These are phyloP conservation scores for Boechera divaricarpa DNA, from an alignment of 345 rosid species.

Conservation along the genomic window DNA sequence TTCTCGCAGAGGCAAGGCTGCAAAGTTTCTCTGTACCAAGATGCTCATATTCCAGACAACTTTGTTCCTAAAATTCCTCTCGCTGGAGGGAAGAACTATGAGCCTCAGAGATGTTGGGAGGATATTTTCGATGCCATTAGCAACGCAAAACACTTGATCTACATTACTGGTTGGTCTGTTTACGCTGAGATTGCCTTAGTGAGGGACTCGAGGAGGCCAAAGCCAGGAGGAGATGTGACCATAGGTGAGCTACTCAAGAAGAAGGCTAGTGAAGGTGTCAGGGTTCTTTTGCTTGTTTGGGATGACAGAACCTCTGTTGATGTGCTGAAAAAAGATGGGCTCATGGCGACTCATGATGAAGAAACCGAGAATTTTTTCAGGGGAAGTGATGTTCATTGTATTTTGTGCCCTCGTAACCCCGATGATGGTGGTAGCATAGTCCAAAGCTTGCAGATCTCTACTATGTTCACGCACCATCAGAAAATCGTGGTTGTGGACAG, in stretches of 20 bases:
- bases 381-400: constrained; percentile 80
- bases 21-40: constrained; percentile 91
- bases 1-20: constrained; percentile 89
- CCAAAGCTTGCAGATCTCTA: constrained; percentile 76
- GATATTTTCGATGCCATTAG: constrained; percentile 89
- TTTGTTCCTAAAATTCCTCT: constrained; percentile 90
- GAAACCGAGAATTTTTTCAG: constrained; percentile 76
- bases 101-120: constrained; percentile 99
- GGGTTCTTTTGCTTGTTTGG: constrained; percentile 93
- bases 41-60: constrained; percentile 90
- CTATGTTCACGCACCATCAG: constrained; percentile 99
- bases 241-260: constrained; percentile 92
- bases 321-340: constrained; percentile 84
- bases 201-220: constrained; percentile 95
- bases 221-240: constrained; percentile 85
- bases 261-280: constrained; percentile 93
- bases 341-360: constrained; percentile 98
- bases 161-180: constrained; percentile 99
- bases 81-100: constrained; percentile 86
- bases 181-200: constrained; percentile 81
- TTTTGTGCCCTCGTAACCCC: constrained; percentile 93
- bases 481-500: constrained; percentile 92
- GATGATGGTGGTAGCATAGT: constrained; percentile 98
- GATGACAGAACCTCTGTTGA: constrained; percentile 98
- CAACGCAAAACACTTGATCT: constrained; percentile 86